These are phyloP conservation scores for Penicillium hesseltinei DNA, from an alignment of 2,329 filamentous ascomycete species.

Conservation along the genomic window DNA sequence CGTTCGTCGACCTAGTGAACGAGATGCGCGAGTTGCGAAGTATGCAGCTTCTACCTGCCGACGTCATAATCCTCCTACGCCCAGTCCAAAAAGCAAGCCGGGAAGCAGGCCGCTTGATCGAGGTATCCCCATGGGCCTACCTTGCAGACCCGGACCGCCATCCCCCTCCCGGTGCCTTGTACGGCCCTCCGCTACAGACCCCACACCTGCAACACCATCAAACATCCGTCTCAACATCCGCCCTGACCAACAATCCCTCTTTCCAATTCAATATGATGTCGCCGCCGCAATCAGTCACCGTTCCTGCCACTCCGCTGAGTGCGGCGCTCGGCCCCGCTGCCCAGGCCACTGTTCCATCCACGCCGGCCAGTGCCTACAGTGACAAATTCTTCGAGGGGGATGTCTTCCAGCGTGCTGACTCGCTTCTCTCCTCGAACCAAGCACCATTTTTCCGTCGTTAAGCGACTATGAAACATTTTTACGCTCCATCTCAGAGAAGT, in stretches of 20 bases:
- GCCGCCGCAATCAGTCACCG: slow-evolving; percentile 53
- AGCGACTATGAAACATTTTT: slow-evolving; percentile 19
- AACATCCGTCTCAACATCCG: slow-evolving; percentile 29
- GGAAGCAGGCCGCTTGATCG: slow-evolving; percentile 72
- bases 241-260: slow-evolving; percentile 17
- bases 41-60: slow-evolving; percentile 55
- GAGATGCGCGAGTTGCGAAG: slow-evolving; percentile 48
- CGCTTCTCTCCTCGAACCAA: slow-evolving; percentile 45
- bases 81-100: slow-evolving; percentile 81
- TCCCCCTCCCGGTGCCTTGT: slow-evolving; percentile 29
- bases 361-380: slow-evolving; percentile 48
- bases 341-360: slow-evolving; percentile 79
- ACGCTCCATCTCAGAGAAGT: neutral
- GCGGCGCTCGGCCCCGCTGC: slow-evolving; percentile 86
- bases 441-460: slow-evolving; percentile 43
- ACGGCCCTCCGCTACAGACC: slow-evolving; percentile 37
- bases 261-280: slow-evolving; percentile 29
- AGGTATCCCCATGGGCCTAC: slow-evolving; percentile 62
- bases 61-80: slow-evolving; percentile 71
- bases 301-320: slow-evolving; percentile 85
- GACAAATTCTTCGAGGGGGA: slow-evolving; percentile 51
- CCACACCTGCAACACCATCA: slow-evolving; percentile 32
- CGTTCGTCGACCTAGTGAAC: slow-evolving; percentile 48
- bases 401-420: slow-evolving; percentile 51
- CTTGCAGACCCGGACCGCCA: slow-evolving; percentile 45